phyloP scores from a whole-genome alignment of 2,329 filamentous ascomycete species.

The Epichloe elymi region DNA sequence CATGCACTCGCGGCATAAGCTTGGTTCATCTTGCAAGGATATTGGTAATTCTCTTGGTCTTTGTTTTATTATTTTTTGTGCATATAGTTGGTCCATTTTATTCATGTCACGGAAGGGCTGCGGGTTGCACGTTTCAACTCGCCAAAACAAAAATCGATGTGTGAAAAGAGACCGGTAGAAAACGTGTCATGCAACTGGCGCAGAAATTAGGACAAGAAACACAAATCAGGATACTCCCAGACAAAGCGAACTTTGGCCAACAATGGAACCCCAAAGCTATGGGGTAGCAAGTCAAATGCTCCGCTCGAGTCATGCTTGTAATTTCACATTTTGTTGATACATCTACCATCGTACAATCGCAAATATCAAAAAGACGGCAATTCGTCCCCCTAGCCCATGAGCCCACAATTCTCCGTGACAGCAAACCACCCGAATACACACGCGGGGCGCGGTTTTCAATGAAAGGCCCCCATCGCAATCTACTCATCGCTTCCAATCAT shows the following conservation, averaged over 20 bases:
- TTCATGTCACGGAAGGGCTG: background rate
- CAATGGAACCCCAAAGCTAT: too few species aligned
- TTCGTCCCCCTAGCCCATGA: background rate
- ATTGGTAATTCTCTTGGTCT: background rate
- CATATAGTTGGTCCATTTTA: background rate
- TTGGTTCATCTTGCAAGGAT: too few species aligned
- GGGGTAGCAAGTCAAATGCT: too few species aligned
- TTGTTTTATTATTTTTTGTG: background rate
- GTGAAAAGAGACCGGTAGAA: background rate
- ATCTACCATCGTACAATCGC: background rate
- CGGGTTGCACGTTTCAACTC: background rate
- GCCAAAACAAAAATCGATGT: background rate
- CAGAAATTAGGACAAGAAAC: background rate
- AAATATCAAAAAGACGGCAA: too few species aligned
- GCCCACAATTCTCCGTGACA: background rate
- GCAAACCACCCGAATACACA: background rate
- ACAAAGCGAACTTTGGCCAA: too few species aligned
- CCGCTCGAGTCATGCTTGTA: background rate
- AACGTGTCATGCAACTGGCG: background rate
- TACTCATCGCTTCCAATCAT: constrained; percentile 64
- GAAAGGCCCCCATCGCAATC: background rate
- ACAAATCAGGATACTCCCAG: too few species aligned
- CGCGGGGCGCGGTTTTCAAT: background rate
- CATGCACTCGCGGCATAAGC: too few species aligned
- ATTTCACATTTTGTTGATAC: background rate